Percentiles rank a stretch among this genome's conserved stretches.
Evolutionary conservation across 495 filamentous ascomycete genomes (phyloP).

Genomic region (Penicillium samsonianum): DNA sequence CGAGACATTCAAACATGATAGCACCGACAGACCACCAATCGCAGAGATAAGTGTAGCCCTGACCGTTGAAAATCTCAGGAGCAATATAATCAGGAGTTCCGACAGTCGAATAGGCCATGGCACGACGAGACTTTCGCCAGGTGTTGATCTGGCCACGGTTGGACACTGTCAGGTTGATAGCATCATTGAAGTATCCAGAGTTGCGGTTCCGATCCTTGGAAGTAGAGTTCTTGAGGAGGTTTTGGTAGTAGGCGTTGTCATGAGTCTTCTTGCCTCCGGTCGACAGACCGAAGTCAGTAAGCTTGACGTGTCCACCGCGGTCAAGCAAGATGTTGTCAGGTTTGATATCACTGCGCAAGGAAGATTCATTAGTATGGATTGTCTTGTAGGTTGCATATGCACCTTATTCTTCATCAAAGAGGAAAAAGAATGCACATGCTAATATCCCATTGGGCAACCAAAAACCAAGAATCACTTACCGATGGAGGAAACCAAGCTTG

Average conservation of each 20-base stretch:
- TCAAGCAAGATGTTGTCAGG: conserved; percentile 98
- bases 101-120: conserved; percentile 97
- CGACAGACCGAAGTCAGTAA: conserved; percentile 97
- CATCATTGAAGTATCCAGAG: conserved; percentile 86
- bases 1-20: conserved; percentile 99
- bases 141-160: conserved; percentile 97
- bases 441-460: not conserved
- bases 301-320: conserved; percentile 92
- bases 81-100: conserved; percentile 99
- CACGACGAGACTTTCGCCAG: conserved; percentile 90
- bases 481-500: conserved; percentile 96
- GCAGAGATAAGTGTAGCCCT: conserved; percentile 92
- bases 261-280: conserved; percentile 98
- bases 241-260: conserved; percentile 97
- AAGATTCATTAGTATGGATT: conserved; percentile 16
- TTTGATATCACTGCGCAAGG: conserved; percentile 81
- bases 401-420: not conserved
- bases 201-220: conserved; percentile 70
- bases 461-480: conserved; percentile 56
- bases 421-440: not conserved
- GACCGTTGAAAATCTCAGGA: conserved; percentile 94
- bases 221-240: conserved; percentile 84
- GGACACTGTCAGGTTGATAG: conserved; percentile 97
- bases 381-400: not conserved
- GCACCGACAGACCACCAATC: conserved; percentile 99